A percentile compares a stretch with the other conserved stretches of the same genome.
Conservation (phyloP, 1,284 basidiomycete species). For the Mrakiaceae sp. region DNA sequence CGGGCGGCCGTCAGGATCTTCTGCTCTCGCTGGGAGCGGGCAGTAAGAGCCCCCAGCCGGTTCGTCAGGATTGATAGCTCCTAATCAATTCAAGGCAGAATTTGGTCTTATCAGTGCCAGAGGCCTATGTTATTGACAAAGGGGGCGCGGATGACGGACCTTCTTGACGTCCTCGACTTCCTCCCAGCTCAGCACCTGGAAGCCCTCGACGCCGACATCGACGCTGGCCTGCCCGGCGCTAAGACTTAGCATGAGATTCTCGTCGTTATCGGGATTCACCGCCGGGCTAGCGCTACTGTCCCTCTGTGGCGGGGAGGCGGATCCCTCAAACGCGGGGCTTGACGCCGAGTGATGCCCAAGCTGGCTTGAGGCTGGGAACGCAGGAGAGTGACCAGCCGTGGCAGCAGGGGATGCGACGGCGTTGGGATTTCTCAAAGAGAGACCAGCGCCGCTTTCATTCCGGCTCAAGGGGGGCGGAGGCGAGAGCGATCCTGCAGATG, state of each 20-base stretch:
- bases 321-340: too few species aligned
- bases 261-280: too few species aligned
- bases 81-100: slow-evolving; percentile 17
- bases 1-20: slow-evolving; percentile 36
- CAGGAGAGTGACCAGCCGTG: too few species aligned
- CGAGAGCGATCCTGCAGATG: too few species aligned
- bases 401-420: too few species aligned
- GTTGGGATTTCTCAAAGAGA: too few species aligned
- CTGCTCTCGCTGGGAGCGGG: slow-evolving; percentile 33
- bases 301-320: too few species aligned
- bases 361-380: too few species aligned
- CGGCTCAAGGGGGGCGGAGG: too few species aligned
- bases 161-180: slow-evolving; percentile 86
- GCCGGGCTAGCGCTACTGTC: too few species aligned
- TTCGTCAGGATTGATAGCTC: slow-evolving; percentile 30
- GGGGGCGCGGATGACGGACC: slow-evolving; percentile 38
- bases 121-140: not conserved
- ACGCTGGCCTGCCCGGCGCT: slow-evolving; percentile 77
- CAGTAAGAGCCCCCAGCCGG: slow-evolving; percentile 28
- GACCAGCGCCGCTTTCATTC: too few species aligned
- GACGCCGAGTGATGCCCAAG: too few species aligned
- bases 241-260: slow-evolving; percentile 32
- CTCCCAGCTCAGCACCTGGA: slow-evolving; percentile 63
- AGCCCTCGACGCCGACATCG: slow-evolving; percentile 53
- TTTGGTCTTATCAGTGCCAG: not conserved